phyloP scores from a whole-genome alignment of 2,329 filamentous ascomycete genomes.

The Coniochaeta pulveracea region DNA sequence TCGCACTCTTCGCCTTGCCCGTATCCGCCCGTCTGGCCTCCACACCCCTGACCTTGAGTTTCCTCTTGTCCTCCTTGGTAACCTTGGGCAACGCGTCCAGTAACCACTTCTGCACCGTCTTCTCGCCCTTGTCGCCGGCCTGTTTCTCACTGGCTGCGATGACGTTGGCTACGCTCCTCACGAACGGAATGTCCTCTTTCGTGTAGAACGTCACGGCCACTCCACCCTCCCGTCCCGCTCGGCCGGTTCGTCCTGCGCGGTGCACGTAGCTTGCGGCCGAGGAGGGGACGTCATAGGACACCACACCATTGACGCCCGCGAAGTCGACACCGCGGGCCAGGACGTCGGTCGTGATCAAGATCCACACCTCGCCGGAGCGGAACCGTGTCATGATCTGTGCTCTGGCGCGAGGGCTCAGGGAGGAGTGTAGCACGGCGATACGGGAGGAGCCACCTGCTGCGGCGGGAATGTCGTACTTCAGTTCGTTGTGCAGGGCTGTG shows the following conservation, averaged over 20 bases:
- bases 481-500: slow-evolving; percentile 74
- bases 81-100: slow-evolving; percentile 77
- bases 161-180: slow-evolving; percentile 88
- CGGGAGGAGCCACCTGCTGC: slow-evolving; percentile 76
- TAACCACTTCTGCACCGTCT: slow-evolving; percentile 71
- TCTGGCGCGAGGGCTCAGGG: slow-evolving; percentile 65
- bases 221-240: slow-evolving; percentile 78
- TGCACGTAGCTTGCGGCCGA: slow-evolving; percentile 86
- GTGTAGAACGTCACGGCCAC: slow-evolving; percentile 92
- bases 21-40: slow-evolving; percentile 45
- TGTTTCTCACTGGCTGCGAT: slow-evolving; percentile 75
- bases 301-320: slow-evolving; percentile 85
- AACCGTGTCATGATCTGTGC: slow-evolving; percentile 80
- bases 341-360: slow-evolving; percentile 91
- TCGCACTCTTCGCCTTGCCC: slow-evolving; percentile 45
- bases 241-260: slow-evolving; percentile 80
- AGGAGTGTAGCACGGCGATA: slow-evolving; percentile 83
- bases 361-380: slow-evolving; percentile 86
- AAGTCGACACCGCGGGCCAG: slow-evolving; percentile 90
- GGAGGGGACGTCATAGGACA: slow-evolving; percentile 96
- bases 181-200: slow-evolving; percentile 79
- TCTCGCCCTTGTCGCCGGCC: slow-evolving; percentile 35
- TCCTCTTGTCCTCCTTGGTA: slow-evolving; percentile 73
- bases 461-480: slow-evolving; percentile 87
- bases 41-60: slow-evolving; percentile 71